phyloP scores from a whole-genome alignment of 176 grass and related monocot genomes.

The Oropetium thomaeum region DNA sequence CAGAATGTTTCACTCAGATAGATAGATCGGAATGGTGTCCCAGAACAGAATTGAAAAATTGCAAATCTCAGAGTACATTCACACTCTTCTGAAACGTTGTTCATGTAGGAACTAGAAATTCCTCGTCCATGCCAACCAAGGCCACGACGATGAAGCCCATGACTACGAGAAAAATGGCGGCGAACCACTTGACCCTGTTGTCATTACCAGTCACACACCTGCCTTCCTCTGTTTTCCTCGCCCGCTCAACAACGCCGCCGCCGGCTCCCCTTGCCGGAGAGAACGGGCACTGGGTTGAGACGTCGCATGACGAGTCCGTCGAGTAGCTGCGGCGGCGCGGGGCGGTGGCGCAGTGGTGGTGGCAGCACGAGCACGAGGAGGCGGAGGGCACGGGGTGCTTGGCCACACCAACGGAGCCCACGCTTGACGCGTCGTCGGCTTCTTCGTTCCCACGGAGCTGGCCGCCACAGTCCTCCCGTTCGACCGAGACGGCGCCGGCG shows the following conservation, averaged over 20 bases:
- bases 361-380: conserved; percentile 5
- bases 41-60: too few relatives aligned
- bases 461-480: neutral
- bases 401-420: neutral
- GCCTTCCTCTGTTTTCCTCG: neutral
- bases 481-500: neutral
- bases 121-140: neutral
- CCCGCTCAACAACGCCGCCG: neutral
- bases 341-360: neutral
- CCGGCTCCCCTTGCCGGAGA: neutral
- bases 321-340: neutral
- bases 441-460: neutral
- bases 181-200: neutral
- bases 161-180: neutral
- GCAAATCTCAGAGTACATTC: neutral
- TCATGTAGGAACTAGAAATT: conserved; percentile 40
- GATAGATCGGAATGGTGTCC: too few relatives aligned
- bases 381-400: neutral
- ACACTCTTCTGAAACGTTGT: neutral
- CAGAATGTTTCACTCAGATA: too few relatives aligned
- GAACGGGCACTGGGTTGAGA: neutral
- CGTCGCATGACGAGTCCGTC: neutral
- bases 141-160: neutral
- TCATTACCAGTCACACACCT: neutral
- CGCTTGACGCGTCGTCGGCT: conserved; percentile 6